A percentile compares a stretch with the other conserved stretches of the same genome.
phyloP scores from a whole-genome alignment of 257 asterid genomes.

The Solanum tarijense region DNA sequence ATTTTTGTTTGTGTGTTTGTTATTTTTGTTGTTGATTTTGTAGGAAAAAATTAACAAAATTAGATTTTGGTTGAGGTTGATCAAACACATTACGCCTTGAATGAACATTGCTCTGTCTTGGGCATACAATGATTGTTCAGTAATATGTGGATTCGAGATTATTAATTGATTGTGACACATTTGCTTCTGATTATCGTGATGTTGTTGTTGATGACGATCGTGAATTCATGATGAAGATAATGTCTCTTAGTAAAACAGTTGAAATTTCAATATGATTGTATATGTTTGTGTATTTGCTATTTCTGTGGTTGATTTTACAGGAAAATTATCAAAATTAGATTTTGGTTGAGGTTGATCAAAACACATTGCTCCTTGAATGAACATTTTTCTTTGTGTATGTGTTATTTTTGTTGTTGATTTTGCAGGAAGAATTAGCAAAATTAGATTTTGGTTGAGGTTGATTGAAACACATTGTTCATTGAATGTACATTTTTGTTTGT shows the following conservation, averaged over 20 bases:
- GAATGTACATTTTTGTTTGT: neutral
- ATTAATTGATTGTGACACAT: neutral
- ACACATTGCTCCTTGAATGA: neutral
- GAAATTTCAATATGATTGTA: neutral
- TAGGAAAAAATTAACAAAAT: neutral
- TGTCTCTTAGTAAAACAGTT: neutral
- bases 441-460: neutral
- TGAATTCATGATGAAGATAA: neutral
- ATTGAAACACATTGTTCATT: neutral
- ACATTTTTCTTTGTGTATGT: neutral
- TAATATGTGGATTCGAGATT: neutral
- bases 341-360: neutral
- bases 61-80: neutral
- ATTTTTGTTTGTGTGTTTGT: neutral
- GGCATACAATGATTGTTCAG: accelerated
- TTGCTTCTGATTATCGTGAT: neutral
- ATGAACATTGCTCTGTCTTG: accelerated
- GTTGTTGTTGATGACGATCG: neutral
- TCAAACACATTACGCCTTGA: neutral
- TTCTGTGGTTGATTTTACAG: neutral
- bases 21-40: neutral
- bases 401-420: neutral
- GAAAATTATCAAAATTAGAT: neutral
- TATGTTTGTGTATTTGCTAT: neutral
- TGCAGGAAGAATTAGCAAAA: neutral